Conservation (phyloP, 495 filamentous ascomycete species). For the Tuber microsphaerosporum region DNA sequence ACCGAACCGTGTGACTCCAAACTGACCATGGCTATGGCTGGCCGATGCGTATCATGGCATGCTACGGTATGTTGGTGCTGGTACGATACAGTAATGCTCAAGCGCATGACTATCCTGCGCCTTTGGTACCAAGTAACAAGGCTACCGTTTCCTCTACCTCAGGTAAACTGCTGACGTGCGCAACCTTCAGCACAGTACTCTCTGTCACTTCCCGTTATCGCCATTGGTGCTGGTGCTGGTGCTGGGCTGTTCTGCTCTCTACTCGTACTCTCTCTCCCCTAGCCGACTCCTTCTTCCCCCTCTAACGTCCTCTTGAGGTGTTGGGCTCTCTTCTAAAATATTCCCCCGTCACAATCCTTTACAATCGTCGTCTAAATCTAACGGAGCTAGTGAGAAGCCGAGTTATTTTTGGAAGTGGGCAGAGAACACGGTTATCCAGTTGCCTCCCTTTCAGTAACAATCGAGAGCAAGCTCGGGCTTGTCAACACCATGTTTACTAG, state of each 20-base stretch:
- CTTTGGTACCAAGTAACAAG: background rate
- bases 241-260: background rate
- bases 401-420: background rate
- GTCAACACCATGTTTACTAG: background rate
- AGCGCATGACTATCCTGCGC: background rate
- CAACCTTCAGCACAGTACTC: background rate
- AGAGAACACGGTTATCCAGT: background rate
- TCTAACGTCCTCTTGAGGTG: background rate
- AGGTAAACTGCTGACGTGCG: background rate
- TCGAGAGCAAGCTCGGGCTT: background rate
- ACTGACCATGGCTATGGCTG: background rate
- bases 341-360: background rate
- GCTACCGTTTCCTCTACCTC: background rate
- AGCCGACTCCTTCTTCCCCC: background rate
- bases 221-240: background rate
- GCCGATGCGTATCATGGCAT: background rate
- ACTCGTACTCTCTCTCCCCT: background rate
- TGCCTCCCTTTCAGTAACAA: background rate
- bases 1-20: background rate
- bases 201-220: background rate
- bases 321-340: background rate
- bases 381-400: background rate
- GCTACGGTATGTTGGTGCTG: background rate
- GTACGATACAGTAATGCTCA: background rate
- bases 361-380: background rate